Percentiles rank a stretch among this genome's conserved stretches.
These are phyloP conservation scores for Umbelopsis ramanniana DNA, from an alignment of 192 early-diverging fungal species.

Conservation along the genomic window DNA sequence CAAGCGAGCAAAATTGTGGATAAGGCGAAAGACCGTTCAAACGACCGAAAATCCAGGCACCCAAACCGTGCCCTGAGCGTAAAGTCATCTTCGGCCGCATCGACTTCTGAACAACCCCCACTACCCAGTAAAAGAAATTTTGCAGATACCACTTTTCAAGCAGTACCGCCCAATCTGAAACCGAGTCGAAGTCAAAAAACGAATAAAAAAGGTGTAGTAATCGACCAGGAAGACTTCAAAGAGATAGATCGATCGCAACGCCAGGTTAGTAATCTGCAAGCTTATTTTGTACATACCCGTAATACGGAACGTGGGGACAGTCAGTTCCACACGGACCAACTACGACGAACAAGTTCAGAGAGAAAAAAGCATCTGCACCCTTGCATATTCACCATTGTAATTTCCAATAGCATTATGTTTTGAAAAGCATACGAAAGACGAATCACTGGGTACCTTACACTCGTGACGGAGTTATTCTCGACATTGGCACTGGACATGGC, in stretches of 20 bases:
- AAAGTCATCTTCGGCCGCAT: slow-evolving; percentile 15
- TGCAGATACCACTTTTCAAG: neutral
- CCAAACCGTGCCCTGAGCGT: slow-evolving; percentile 12
- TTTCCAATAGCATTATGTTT: slow-evolving; percentile 36
- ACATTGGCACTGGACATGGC: slow-evolving; percentile 43
- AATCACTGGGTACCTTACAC: slow-evolving; percentile 34
- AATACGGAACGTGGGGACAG: neutral
- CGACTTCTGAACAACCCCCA: slow-evolving; percentile 18
- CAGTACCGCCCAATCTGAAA: neutral
- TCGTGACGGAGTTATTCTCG: slow-evolving; percentile 23
- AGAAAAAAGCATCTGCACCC: no score
- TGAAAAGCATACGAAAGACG: slow-evolving; percentile 39
- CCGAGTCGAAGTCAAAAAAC: slow-evolving; percentile 8
- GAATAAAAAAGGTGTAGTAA: slow-evolving; percentile 3
- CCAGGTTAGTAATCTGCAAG: slow-evolving; percentile 32
- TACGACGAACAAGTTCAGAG: neutral
- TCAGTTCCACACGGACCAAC: neutral
- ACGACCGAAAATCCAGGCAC: slow-evolving; percentile 13
- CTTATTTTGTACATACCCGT: neutral
- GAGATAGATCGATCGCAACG: slow-evolving; percentile 38
- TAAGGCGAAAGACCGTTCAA: slow-evolving; percentile 21
- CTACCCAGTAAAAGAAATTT: neutral
- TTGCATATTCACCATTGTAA: slow-evolving; percentile 14
- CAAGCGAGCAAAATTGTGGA: slow-evolving; percentile 35
- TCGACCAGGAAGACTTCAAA: slow-evolving; percentile 28